Evolutionary conservation across 148 eudicot species (phyloP).

Genomic region (Silene conica): DNA sequence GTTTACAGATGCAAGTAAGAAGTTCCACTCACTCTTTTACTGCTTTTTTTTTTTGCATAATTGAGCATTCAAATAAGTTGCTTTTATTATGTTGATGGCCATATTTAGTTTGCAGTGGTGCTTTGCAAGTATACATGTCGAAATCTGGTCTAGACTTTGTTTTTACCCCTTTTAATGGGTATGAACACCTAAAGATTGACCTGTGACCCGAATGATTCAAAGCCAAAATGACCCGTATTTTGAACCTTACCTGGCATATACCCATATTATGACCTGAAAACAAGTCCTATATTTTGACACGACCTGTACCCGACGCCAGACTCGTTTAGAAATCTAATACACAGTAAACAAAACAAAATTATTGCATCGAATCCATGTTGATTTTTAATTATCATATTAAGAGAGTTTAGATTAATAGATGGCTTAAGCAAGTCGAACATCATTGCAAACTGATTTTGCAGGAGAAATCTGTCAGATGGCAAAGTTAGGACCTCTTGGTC

Average conservation of each 20-base stretch:
- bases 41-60: slow-evolving; percentile 4
- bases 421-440: background rate
- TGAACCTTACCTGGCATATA: too few relatives aligned
- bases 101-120: background rate
- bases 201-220: too few relatives aligned
- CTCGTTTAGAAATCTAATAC: too few relatives aligned
- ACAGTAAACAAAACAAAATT: too few relatives aligned
- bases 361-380: too few relatives aligned
- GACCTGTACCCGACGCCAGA: too few relatives aligned
- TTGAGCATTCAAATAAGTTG: background rate
- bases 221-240: too few relatives aligned
- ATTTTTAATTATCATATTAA: too few relatives aligned
- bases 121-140: background rate
- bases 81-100: background rate
- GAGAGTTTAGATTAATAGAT: background rate
- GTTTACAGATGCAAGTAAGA: slow-evolving; percentile 83
- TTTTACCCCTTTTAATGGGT: background rate
- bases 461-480: slow-evolving; percentile 68
- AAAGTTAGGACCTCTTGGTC: slow-evolving; percentile 65
- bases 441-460: slow-evolving; percentile 27
- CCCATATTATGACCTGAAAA: too few relatives aligned
- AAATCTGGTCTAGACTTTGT: background rate
- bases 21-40: background rate
- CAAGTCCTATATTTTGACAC: too few relatives aligned
- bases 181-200: background rate